Evolutionary conservation across 2,329 filamentous ascomycete species (phyloP), one percentile per base, ranked within the genome.

Genomic region (Penicillium paneum): DNA sequence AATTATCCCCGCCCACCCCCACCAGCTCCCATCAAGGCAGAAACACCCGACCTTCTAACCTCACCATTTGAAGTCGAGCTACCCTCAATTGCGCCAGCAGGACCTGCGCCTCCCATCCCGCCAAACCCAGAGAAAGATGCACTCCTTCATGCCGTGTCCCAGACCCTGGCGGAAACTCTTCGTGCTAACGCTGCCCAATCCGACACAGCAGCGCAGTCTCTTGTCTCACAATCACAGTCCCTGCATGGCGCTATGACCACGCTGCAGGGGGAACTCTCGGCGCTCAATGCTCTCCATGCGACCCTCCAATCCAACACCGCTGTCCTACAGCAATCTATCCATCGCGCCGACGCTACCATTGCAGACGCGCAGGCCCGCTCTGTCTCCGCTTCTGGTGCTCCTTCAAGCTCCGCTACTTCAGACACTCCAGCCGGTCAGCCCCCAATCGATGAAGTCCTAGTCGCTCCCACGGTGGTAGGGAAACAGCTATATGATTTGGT

Each of bases 61-160:
- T 84, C 84, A 19, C 82, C 83, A 1, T 83, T 87, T 52, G 81
- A 86, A 56, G 75, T 85, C 6, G 78, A 82, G 21, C 72, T 85
- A 5, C 81, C 82, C 11, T 77, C 77, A 7, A 75, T 73, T 47
- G 43, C 66, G 15, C 65, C 68, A 45, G 63, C 70, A 5, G 68
- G 69, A 8, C 81, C 87, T 6, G 84, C 91, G 0, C 93, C 94
- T 0, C 92, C 93, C 0, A 91, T 97, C 31, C 93, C 94, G 0
- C 92, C 91, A 0, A 99, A 99, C 66, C 94, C 94, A 0, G 91
- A 97, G 74, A 97, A 96, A 70, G 91, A 97, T 71, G 87, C 89
- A 19, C 83, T 97, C 15, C 81, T 96, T 3, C 82, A 83, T 49
- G 88, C 91, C 41, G 82, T 97, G 29, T 91, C 87, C 34, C 79